These are phyloP conservation scores for Coniosporium tulheliwenetii DNA, from an alignment of 2,329 filamentous ascomycete species.

Conservation along the genomic window DNA sequence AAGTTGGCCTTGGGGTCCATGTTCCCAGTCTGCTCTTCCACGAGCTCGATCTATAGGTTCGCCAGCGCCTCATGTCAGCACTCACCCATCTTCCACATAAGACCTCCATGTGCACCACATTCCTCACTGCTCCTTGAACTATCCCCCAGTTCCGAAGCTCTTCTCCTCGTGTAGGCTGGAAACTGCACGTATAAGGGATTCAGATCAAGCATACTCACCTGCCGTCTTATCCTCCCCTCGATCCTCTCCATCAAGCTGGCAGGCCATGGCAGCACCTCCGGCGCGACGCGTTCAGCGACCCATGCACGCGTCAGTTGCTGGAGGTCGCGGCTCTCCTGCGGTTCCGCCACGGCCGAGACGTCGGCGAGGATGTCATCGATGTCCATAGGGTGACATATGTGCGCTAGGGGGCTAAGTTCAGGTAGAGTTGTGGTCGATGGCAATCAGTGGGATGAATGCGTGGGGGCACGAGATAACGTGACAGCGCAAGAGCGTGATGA, in stretches of 20 bases:
- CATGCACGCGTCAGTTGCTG: conserved; percentile 82
- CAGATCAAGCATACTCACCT: conserved; percentile 15
- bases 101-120: not conserved
- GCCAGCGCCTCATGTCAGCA: not conserved
- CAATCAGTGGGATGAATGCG: too few species aligned
- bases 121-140: conserved; percentile 8
- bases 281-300: conserved; percentile 80
- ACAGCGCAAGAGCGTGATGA: too few species aligned
- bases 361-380: conserved; percentile 38
- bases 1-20: conserved; percentile 90
- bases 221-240: conserved; percentile 37
- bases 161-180: not conserved
- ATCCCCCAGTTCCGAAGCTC: not conserved
- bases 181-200: not conserved
- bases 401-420: too few species aligned
- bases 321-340: conserved; percentile 55
- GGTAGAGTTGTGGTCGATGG: too few species aligned
- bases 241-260: conserved; percentile 68
- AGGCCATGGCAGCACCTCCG: conserved; percentile 72
- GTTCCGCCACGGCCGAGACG: conserved; percentile 28
- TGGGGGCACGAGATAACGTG: too few species aligned
- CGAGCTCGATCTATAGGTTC: conserved; percentile 26
- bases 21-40: conserved; percentile 53
- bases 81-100: conserved; percentile 1
- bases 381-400: conserved; percentile 18